Percentiles rank a stretch among this genome's conserved stretches.
phyloP scores from a whole-genome alignment of 1,139 yeast species.

The Yamadazyma friedrichii region DNA sequence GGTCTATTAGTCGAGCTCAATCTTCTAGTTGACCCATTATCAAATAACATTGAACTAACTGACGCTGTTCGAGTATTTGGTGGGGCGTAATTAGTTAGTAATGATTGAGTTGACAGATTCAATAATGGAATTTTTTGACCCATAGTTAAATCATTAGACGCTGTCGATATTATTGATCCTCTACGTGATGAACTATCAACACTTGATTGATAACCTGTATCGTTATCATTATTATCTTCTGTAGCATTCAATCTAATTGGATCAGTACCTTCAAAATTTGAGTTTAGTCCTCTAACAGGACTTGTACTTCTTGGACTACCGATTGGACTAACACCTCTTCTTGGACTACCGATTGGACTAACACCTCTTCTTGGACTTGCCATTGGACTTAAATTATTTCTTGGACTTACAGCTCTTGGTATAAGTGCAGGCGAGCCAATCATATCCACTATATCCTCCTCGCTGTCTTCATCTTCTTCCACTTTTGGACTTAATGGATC shows the following conservation, averaged over 20 bases:
- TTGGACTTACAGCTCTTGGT: conserved; percentile 17
- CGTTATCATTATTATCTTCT: not conserved
- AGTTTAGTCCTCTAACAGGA: conserved; percentile 1
- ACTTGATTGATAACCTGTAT: conserved; percentile 13
- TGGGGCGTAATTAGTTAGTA: conserved; percentile 13
- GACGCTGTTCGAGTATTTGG: conserved; percentile 22
- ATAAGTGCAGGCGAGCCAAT: conserved; percentile 14
- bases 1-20: conserved; percentile 19
- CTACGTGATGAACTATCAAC: conserved; percentile 14
- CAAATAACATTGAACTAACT: conserved; percentile 27
- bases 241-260: conserved; percentile 1
- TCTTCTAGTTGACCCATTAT: conserved; percentile 18
- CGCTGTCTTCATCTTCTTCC: conserved; percentile 10
- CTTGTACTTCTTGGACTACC: conserved; percentile 4
- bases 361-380: conserved; percentile 2
- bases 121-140: conserved; percentile 44
- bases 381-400: conserved; percentile 9
- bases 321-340: conserved; percentile 11
- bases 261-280: not conserved
- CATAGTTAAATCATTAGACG: conserved; percentile 24
- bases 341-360: conserved; percentile 14
- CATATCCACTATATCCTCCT: conserved; percentile 22
- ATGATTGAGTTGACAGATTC: conserved; percentile 29
- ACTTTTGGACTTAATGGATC: conserved; percentile 8
- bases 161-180: conserved; percentile 26